Base-by-base conservation (phyloP, 176 grass and related monocot species). In the Hordeum marinum region DNA sequence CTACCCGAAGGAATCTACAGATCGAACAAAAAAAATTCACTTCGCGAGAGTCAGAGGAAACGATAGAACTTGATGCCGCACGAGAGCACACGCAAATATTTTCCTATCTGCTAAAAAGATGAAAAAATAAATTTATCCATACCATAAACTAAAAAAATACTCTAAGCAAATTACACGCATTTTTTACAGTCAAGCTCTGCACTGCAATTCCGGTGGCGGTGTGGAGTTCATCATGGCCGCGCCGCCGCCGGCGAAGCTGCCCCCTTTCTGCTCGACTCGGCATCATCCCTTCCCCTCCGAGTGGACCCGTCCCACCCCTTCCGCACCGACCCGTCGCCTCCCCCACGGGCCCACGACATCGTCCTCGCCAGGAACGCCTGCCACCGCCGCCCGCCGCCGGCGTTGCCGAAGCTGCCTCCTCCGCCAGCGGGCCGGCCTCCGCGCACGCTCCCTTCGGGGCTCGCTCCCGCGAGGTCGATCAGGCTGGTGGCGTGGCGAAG, bases 401-500 rank as follows among this genome's bases (percentile, higher is more conserved):
- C 87, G 29, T 75, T 84, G 75, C 85, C 88, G 54, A 87, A 89
- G 20, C 82, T 61, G 21, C 83, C 87, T 15, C 75, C 78, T 17
- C 0, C 78, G 1, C 35, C 85, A 6, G 41, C 20, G n/a, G 67
- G 23, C 17, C 35, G 68, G 11, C 46, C 90, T 14, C 82, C 90
- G 12, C 87, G 60, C 12, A 88, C 90, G 85, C 92, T 96, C 13
- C 90, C 92, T 13, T 92, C 91, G 72, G 79, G 68, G 31, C 82
- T 87, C 46, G 84, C 41, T 45, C 85, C 72, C 12, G 85, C 85
- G n/a, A 83, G 32, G 54, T 92, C 85, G 74, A 96, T 31, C 7
- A 94, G 54, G 85, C 97, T 99, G 1, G 84, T 92, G 45, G 94
- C 75, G 45, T 94, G 90, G 41, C 93, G 92, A 74, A 99, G 77